Percentiles rank a stretch among this genome's conserved stretches.
phyloP scores from a whole-genome alignment of 2,329 filamentous ascomycete species.

The Neonectria neomacrospora region DNA sequence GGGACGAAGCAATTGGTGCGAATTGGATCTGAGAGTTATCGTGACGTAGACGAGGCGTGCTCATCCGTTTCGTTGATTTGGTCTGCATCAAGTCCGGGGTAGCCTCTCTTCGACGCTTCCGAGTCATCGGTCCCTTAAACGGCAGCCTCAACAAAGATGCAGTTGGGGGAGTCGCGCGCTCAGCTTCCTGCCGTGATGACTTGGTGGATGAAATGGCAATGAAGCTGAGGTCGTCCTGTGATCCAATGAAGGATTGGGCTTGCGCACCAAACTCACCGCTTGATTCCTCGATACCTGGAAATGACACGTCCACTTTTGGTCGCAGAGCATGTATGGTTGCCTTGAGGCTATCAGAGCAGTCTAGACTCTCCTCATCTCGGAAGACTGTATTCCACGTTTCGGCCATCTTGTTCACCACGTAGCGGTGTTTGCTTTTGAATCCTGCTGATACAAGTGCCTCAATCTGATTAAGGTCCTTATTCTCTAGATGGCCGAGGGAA shows the following conservation, averaged over 20 bases:
- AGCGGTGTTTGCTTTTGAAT: constrained; percentile 67
- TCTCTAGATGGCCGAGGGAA: constrained; percentile 50
- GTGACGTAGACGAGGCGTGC: constrained; percentile 71
- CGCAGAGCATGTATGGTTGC: constrained; percentile 69
- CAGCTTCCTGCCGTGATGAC: constrained; percentile 43
- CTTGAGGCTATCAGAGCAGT: constrained; percentile 74
- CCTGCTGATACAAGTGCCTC: constrained; percentile 66
- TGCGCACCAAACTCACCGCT: constrained; percentile 54
- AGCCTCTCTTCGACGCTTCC: constrained; percentile 45
- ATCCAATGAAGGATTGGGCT: constrained; percentile 58
- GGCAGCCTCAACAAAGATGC: constrained; percentile 32
- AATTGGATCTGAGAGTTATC: constrained; percentile 87
- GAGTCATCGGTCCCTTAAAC: constrained; percentile 38
- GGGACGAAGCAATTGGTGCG: constrained; percentile 70
- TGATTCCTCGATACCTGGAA: constrained; percentile 57
- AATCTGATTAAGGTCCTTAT: constrained; percentile 62
- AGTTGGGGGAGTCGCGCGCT: constrained; percentile 27
- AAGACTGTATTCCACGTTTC: constrained; percentile 77
- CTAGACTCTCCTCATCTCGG: constrained; percentile 65
- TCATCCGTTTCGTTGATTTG: constrained; percentile 43
- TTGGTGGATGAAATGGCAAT: constrained; percentile 46
- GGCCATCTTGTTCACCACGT: constrained; percentile 62
- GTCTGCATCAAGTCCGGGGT: constrained; percentile 41
- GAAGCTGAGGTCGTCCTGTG: constrained; percentile 58
- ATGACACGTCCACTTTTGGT: constrained; percentile 60